A percentile compares a stretch with the other conserved stretches of the same genome.
These are phyloP conservation scores for Berkeleyomyces basicola DNA, from an alignment of 2,329 filamentous ascomycete genomes.

Conservation along the genomic window DNA sequence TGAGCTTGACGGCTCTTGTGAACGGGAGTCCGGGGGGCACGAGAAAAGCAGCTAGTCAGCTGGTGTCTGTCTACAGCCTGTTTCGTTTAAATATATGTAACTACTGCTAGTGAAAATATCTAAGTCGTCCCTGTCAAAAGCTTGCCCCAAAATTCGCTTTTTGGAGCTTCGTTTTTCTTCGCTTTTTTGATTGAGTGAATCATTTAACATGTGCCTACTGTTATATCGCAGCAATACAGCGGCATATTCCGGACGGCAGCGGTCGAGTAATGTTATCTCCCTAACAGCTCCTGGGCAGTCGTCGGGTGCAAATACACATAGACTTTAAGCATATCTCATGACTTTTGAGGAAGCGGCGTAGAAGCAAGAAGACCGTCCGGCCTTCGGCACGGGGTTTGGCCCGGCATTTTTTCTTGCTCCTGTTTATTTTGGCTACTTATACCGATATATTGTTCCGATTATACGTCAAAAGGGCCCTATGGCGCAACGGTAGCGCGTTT, in stretches of 20 bases:
- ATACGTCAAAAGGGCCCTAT: neutral
- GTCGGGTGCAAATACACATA: neutral
- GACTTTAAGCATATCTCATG: neutral
- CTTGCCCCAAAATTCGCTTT: no score
- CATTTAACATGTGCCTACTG: neutral
- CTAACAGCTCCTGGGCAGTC: no score
- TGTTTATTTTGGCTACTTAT: no score
- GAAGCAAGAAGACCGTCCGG: neutral
- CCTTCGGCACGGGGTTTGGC: neutral
- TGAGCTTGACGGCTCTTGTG: no score
- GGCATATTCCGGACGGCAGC: neutral
- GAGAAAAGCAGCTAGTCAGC: no score
- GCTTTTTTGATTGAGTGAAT: neutral
- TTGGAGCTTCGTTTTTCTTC: neutral
- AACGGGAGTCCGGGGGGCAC: no score
- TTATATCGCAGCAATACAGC: neutral
- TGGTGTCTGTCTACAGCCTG: no score
- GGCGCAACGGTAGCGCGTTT: conserved; percentile 13
- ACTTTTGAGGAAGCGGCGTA: neutral
- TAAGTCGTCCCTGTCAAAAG: no score
- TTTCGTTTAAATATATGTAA: no score
- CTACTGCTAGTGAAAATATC: no score
- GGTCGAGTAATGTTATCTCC: neutral
- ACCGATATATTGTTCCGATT: no score
- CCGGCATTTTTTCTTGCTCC: neutral